Base-by-base conservation (phyloP, 2,329 filamentous ascomycete species). In the Clarireedia hainanense region DNA sequence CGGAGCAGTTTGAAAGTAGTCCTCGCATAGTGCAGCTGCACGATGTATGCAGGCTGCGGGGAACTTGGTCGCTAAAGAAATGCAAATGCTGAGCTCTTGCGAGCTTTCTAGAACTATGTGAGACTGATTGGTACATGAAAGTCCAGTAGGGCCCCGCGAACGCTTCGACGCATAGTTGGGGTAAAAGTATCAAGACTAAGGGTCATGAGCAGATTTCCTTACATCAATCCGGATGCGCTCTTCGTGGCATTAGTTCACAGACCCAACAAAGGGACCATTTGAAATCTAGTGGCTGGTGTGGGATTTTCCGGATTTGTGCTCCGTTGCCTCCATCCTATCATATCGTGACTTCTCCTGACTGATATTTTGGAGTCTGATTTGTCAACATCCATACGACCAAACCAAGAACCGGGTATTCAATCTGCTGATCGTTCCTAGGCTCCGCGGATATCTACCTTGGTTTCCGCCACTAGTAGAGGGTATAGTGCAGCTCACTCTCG, bases 401-500 rank as follows among this genome's bases (percentile, higher is more conserved):
- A 34, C 30, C 30, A 34, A 12, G 10, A 34, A 34, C 30, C 45
- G 47, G 37, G 24, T 43, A 27, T 23, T 47, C 30, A 15, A 37
- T 23, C 40, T 52, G 27, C 50, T 52, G 50, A 46, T 40, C n/a
- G n/a, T 26, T 39, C n/a, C 20, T 24, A n/a, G n/a, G 39, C 39
- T 42, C 14, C 26, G 42, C 50, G 50, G 50, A 52, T 12, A 52
- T 52, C 30, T 39, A 26, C 30, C 42, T 52, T 52, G 17, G 34
- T 47, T 47, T 52, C 30, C 42, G 27, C 40, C 37, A 50, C 47
- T 36, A 43, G 52, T n/a, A 55, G 14, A 15, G 12, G 27, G 20
- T 9, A 53, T 49, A 6, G 27, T 14, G 27, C 39, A 34, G 10
- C 30, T 49, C 34, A 24, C 52, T 34, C 39, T 43, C 4, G 20